Evolutionary conservation across 441 rosid species (phyloP).

Genomic region (Gossypium schwendimanii): DNA sequence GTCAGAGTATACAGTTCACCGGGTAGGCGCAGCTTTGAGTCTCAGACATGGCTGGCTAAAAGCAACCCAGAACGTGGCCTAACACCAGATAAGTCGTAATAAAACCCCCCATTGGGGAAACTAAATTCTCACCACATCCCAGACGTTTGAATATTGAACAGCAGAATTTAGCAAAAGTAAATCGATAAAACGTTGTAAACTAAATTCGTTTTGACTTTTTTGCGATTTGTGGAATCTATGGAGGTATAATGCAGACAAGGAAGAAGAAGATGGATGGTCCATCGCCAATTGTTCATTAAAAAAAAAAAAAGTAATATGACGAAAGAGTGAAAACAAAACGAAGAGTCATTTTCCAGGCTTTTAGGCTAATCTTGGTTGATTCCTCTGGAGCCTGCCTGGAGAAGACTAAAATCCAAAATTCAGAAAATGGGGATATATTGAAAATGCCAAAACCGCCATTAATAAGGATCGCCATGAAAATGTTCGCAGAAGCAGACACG

Average conservation of each 20-base stretch:
- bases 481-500: not conserved
- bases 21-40: not conserved
- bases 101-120: not conserved
- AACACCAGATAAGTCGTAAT: too few relatives aligned
- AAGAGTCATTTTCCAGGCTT: conserved; percentile 1
- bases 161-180: not conserved
- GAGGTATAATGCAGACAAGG: not conserved
- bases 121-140: not conserved
- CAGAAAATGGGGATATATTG: not conserved
- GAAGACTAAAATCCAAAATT: not conserved
- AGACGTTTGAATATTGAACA: not conserved
- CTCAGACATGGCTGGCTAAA: not conserved
- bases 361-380: not conserved
- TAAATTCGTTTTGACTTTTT: not conserved
- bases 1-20: not conserved
- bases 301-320: not conserved
- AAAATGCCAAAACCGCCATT: not conserved
- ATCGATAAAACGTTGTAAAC: not conserved
- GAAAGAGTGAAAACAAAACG: not conserved
- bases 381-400: not conserved
- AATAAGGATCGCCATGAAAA: not conserved
- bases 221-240: not conserved
- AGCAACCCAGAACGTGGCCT: not conserved
- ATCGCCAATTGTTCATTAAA: not conserved
- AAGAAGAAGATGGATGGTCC: not conserved